Conservation (phyloP, 768 basidiomycete species). For the Psilocybe tampanensis region DNA sequence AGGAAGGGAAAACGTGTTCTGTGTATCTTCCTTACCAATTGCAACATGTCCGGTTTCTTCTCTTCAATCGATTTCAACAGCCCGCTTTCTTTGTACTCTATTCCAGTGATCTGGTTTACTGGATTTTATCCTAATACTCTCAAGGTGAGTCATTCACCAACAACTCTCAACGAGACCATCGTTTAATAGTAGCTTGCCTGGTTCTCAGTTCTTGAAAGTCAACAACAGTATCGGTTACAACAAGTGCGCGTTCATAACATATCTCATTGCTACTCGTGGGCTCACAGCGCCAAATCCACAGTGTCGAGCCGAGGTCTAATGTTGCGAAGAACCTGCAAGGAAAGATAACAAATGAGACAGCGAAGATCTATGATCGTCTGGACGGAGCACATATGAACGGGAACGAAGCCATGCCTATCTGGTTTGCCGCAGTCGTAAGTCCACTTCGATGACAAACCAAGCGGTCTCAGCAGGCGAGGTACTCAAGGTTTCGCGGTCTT, state of each 20-base stretch:
- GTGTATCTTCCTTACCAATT: not conserved
- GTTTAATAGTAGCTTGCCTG: not conserved
- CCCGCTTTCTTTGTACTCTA: conserved; percentile 38
- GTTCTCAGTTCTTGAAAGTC: conserved; percentile 26
- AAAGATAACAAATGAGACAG: conserved; percentile 26
- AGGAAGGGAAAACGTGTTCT: not conserved
- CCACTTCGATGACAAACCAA: not conserved
- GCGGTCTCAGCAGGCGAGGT: not conserved
- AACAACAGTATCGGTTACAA: conserved; percentile 31
- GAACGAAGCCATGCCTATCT: conserved; percentile 35
- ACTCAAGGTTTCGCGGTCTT: not conserved
- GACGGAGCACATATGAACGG: conserved; percentile 40
- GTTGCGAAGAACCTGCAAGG: conserved; percentile 21
- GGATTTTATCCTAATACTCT: conserved; percentile 31
- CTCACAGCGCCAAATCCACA: conserved; percentile 8
- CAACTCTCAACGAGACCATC: not conserved
- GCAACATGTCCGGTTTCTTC: conserved; percentile 10
- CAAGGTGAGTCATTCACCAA: conserved; percentile 24
- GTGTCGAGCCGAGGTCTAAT: conserved; percentile 34
- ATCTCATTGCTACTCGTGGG: too few relatives aligned
- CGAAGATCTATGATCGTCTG: conserved; percentile 32
- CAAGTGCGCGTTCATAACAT: conserved; percentile 28
- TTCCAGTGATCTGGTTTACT: conserved; percentile 37
- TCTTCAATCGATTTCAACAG: conserved; percentile 18
- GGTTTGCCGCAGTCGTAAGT: conserved; percentile 35